A percentile compares a stretch with the other conserved stretches of the same genome.
phyloP scores from a whole-genome alignment of 345 rosid species.

The Eucalyptus cloeziana region DNA sequence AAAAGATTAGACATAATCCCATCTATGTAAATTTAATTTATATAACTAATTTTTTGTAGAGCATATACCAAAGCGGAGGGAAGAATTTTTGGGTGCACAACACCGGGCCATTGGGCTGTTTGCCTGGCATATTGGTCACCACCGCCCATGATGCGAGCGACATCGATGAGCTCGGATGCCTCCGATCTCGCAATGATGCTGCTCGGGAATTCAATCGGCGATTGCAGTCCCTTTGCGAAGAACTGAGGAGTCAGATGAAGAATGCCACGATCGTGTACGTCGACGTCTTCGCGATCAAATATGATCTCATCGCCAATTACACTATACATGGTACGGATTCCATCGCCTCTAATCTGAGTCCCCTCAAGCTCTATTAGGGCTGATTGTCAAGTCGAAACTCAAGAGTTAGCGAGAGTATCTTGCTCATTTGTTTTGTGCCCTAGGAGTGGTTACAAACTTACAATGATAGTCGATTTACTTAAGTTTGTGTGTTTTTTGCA shows the following conservation, averaged over 20 bases:
- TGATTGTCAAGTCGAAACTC: not conserved
- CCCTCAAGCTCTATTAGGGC: not conserved
- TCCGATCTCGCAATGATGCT: constrained; percentile 34
- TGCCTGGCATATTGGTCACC: constrained; percentile 28
- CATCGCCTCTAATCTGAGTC: not conserved
- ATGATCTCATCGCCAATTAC: constrained; percentile 26
- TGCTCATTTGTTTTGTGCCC: not conserved
- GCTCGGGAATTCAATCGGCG: constrained; percentile 34
- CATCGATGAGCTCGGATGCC: constrained; percentile 48
- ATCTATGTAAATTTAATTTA: not conserved
- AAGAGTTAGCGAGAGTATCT: not conserved
- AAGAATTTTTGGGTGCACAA: constrained; percentile 61
- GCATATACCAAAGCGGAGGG: constrained; percentile 33
- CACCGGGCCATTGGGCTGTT: constrained; percentile 66
- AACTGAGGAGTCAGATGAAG: constrained; percentile 20
- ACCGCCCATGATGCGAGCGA: constrained; percentile 11
- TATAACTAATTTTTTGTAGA: not conserved
- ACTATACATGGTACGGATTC: constrained; percentile 18
- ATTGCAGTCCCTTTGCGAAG: constrained; percentile 16
- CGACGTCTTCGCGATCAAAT: constrained; percentile 38
- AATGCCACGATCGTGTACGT: constrained; percentile 38
- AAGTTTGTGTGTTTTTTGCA: too few relatives aligned
- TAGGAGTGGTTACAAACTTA: not conserved
- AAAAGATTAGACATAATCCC: not conserved
- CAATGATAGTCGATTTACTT: not conserved